Conservation (phyloP, 768 basidiomycete genomes). For the Mycena alexandri region DNA sequence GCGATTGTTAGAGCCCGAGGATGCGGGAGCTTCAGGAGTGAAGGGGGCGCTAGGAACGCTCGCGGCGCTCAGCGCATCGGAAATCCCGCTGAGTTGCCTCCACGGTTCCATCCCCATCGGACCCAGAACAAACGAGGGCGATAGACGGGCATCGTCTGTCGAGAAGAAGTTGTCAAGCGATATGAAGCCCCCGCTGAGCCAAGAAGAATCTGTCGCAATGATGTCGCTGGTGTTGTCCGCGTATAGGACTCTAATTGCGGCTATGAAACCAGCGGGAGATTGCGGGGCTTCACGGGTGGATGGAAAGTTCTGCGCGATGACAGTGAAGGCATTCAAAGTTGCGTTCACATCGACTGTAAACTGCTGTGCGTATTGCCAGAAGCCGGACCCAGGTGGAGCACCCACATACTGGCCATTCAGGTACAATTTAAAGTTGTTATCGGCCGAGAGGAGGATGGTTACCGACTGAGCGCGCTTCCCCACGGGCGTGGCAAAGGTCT, state of each 20-base stretch:
- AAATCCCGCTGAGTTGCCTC: neutral
- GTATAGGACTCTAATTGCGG: constrained; percentile 19
- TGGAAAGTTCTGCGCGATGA: constrained; percentile 1
- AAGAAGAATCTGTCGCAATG: constrained; percentile 21
- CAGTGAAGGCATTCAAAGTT: constrained; percentile 1
- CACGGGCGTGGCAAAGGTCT: neutral
- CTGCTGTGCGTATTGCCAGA: constrained; percentile 15
- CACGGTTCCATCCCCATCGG: constrained; percentile 7
- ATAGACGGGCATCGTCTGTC: neutral
- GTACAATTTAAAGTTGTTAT: constrained; percentile 18
- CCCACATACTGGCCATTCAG: constrained; percentile 19
- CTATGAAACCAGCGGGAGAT: constrained; percentile 16
- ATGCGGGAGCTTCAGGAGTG: neutral
- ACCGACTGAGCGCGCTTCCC: constrained; percentile 20
- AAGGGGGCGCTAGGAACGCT: constrained; percentile 21
- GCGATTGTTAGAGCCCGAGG: neutral
- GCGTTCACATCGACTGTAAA: constrained; percentile 6
- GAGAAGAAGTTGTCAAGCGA: constrained; percentile 8
- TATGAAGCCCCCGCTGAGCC: neutral
- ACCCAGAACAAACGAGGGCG: constrained; percentile 1
- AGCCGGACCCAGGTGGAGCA: neutral
- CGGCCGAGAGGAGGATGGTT: constrained; percentile 9
- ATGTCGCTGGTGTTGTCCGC: constrained; percentile 20
- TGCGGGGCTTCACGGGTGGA: no score
- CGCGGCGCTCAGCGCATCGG: constrained; percentile 9